Evolutionary conservation across 805 yeast genomes (phyloP).

Genomic region (Metschnikowia peoriensis): DNA sequence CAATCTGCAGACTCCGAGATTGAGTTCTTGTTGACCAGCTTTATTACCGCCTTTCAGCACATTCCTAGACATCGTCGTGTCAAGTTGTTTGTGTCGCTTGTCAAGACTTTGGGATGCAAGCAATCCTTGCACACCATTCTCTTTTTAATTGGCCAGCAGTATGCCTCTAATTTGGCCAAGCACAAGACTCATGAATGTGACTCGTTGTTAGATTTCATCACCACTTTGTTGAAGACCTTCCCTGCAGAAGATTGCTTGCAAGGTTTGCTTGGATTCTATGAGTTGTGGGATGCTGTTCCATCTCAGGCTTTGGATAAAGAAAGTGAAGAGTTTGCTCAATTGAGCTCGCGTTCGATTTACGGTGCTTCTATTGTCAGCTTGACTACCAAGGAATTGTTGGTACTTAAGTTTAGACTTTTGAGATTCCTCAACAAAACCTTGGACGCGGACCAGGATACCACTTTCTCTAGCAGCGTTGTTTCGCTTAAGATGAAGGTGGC

Average conservation of each 20-base stretch:
- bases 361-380: slow-evolving; percentile 57
- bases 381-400: slow-evolving; percentile 45
- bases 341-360: slow-evolving; percentile 58
- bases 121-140: slow-evolving; percentile 69
- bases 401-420: slow-evolving; percentile 51
- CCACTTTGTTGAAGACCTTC: slow-evolving; percentile 68
- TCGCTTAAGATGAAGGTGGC: slow-evolving; percentile 53
- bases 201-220: slow-evolving; percentile 67
- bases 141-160: slow-evolving; percentile 80
- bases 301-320: slow-evolving; percentile 38
- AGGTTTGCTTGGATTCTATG: slow-evolving; percentile 50
- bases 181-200: slow-evolving; percentile 66
- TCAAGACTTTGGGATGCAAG: slow-evolving; percentile 68
- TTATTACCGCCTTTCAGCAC: slow-evolving; percentile 92
- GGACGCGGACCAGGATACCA: slow-evolving; percentile 26
- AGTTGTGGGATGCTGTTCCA: slow-evolving; percentile 52
- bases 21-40: slow-evolving; percentile 82
- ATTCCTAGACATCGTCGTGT: slow-evolving; percentile 97
- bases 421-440: slow-evolving; percentile 55
- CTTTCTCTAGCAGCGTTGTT: slow-evolving; percentile 17
- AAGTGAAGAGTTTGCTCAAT: slow-evolving; percentile 32
- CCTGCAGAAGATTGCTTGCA: slow-evolving; percentile 62
- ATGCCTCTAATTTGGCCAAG: slow-evolving; percentile 47
- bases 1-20: slow-evolving; percentile 55
- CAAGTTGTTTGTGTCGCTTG: slow-evolving; percentile 72